Base-by-base conservation (phyloP, 2,329 filamentous ascomycete species). In the Cladophialophora immunda region DNA sequence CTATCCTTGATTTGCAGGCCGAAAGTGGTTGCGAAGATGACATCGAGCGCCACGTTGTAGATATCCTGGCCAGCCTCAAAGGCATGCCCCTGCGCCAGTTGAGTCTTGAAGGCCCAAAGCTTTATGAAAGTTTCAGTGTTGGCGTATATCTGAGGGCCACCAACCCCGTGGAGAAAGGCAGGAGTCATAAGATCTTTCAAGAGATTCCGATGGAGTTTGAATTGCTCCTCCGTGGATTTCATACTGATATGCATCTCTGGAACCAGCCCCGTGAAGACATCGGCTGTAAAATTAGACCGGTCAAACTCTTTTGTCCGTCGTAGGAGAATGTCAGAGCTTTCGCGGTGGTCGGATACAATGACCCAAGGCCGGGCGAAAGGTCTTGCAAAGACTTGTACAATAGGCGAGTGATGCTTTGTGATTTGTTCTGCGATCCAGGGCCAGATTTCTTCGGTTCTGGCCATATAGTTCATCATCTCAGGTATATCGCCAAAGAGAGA, bases 351-450 rank as follows among this genome's bases (percentile, higher is more conserved):
- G 11, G 55, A 56, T 9, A 86, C 68, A 3, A 86, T 63, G 0
- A 86, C 75, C 72, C 77, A 79, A 1, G 83, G 84, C 30, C 75
- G 75, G 0, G 71, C 68, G 17, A 83, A 76, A 0, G 84, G 83
- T 6, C 75, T 74, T 60, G 84, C 72, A 71, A 85, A 86, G 5
- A 82, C 73, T 69, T 87, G 85, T 5, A 80, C 72, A 64, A 86
- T 77, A 0, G 82, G 81, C 11, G 78, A 78, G 5, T 79, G 69
- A 55, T 79, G 76, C 9, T 74, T 74, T 22, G 64, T 64, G 2
- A 73, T 41, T 34, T 59, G 62, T 17, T 59, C 34, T 19, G 45
- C 30, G 15, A 58, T 9, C 62, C 62, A 65, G 19, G 55, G 55
- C 55, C 55, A 65, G 25, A 65, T 8, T 22, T 59, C 45, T 13